Percentiles rank a stretch among this genome's conserved stretches.
These are phyloP conservation scores for Theobroma grandiflorum DNA, from an alignment of 441 rosid genomes.

Conservation along the genomic window DNA sequence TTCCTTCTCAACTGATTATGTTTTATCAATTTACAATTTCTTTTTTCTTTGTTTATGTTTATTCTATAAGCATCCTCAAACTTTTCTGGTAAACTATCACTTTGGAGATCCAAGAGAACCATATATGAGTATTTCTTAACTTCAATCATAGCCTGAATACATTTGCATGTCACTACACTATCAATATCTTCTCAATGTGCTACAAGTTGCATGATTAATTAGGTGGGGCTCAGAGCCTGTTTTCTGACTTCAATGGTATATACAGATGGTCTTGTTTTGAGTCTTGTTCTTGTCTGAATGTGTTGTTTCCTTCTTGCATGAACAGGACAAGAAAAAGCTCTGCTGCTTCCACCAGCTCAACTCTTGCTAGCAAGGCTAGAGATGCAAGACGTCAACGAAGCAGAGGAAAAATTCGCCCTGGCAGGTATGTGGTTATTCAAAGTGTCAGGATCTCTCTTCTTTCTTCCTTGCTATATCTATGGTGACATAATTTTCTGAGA, in stretches of 20 bases:
- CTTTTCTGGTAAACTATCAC: neutral
- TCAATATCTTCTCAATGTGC: neutral
- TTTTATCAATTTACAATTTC: neutral
- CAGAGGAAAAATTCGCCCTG: slow-evolving; percentile 89
- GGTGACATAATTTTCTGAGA: slow-evolving; percentile 13
- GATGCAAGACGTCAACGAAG: slow-evolving; percentile 75
- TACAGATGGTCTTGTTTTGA: neutral
- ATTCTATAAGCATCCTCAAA: neutral
- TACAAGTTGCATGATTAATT: slow-evolving; percentile 11
- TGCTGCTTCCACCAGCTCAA: slow-evolving; percentile 70
- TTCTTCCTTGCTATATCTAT: neutral
- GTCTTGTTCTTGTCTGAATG: neutral
- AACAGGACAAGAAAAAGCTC: slow-evolving; percentile 81
- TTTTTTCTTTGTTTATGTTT: neutral
- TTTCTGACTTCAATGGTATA: neutral
- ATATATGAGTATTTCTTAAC: neutral
- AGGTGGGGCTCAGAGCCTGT: neutral
- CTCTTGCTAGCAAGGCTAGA: slow-evolving; percentile 72
- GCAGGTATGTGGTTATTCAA: slow-evolving; percentile 61
- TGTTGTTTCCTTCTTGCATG: slow-evolving; percentile 27
- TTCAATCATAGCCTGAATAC: neutral
- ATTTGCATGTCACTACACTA: neutral
- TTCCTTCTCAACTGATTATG: neutral
- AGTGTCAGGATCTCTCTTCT: neutral
- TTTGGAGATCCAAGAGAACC: neutral